These are phyloP conservation scores for Escovopsis sp. DNA, from an alignment of 2,329 filamentous ascomycete species.

Conservation along the genomic window DNA sequence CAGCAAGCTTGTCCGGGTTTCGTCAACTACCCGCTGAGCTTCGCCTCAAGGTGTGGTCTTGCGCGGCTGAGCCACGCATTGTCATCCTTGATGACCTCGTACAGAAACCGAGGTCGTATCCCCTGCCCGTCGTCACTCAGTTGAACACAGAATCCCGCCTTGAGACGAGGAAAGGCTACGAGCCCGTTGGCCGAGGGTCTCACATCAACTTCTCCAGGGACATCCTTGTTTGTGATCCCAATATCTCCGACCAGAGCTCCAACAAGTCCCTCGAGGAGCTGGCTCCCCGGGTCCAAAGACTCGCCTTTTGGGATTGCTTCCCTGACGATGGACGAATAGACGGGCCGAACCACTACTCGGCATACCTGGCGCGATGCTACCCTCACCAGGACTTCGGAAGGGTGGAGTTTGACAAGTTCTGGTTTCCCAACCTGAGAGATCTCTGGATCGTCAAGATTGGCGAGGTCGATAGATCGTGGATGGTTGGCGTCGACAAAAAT, in stretches of 20 bases:
- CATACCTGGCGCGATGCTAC: conserved; percentile 19
- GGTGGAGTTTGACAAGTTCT: conserved; percentile 22
- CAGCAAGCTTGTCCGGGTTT: conserved; percentile 10
- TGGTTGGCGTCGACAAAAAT: conserved; percentile 17
- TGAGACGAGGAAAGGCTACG: conserved; percentile 20
- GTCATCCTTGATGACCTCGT: conserved; percentile 21
- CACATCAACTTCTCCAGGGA: conserved; percentile 22
- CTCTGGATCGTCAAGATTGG: conserved; percentile 25
- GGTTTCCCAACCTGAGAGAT: conserved; percentile 23
- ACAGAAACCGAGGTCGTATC: conserved; percentile 15
- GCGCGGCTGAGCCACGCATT: conserved; percentile 21
- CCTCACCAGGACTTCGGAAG: conserved; percentile 15
- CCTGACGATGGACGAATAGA: conserved; percentile 22
- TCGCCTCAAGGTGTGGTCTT: conserved; percentile 23
- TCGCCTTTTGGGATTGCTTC: conserved; percentile 25
- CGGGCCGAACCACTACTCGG: conserved; percentile 17
- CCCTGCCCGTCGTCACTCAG: conserved; percentile 20
- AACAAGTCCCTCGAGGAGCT: conserved; percentile 18
- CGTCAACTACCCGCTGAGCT: conserved; percentile 19
- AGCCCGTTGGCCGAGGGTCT: conserved; percentile 19
- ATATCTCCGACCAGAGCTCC: conserved; percentile 17
- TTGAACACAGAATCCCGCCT: conserved; percentile 20
- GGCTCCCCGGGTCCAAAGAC: conserved; percentile 17
- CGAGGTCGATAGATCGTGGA: conserved; percentile 21
- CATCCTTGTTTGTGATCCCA: conserved; percentile 23